phyloP scores from a whole-genome alignment of 2,329 filamentous ascomycete species.

The Pestalotiopsis sp. region DNA sequence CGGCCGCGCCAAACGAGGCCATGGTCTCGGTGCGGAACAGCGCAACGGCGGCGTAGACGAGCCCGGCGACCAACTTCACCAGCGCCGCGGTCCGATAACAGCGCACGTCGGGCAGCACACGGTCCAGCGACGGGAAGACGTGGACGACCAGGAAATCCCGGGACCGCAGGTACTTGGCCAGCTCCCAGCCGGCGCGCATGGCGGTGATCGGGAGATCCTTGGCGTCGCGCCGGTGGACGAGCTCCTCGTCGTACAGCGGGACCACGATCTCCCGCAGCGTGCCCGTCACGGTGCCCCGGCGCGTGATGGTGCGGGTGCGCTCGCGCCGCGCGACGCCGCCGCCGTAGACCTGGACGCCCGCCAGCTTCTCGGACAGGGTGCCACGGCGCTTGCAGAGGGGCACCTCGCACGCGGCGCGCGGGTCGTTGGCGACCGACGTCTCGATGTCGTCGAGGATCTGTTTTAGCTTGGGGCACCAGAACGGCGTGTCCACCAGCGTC shows the following conservation, averaged over 20 bases:
- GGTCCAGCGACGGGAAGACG: slow-evolving; percentile 6
- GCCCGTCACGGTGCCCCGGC: background rate
- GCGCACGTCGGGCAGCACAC: slow-evolving; percentile 5
- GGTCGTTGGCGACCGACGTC: background rate
- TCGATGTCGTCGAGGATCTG: slow-evolving; percentile 1
- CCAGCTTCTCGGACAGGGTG: background rate
- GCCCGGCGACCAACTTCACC: slow-evolving; percentile 9
- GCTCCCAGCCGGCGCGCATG: slow-evolving; percentile 7
- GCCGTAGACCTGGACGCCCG: too few relatives aligned
- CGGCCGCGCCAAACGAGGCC: background rate
- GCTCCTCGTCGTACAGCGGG: background rate
- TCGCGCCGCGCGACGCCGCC: background rate
- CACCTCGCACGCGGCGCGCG: background rate
- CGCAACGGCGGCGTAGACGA: slow-evolving; percentile 1
- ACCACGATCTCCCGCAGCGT: background rate
- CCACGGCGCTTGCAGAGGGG: background rate
- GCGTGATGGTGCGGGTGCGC: background rate
- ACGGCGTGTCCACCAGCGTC: background rate
- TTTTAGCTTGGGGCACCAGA: background rate
- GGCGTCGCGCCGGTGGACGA: background rate
- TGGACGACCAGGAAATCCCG: slow-evolving; percentile 1
- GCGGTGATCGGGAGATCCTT: background rate
- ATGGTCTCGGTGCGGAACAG: background rate
- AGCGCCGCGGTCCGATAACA: slow-evolving; percentile 1
- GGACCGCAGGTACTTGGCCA: slow-evolving; percentile 10